These are phyloP conservation scores for Chalciporus chontae DNA, from an alignment of 768 basidiomycete species.

Conservation along the genomic window DNA sequence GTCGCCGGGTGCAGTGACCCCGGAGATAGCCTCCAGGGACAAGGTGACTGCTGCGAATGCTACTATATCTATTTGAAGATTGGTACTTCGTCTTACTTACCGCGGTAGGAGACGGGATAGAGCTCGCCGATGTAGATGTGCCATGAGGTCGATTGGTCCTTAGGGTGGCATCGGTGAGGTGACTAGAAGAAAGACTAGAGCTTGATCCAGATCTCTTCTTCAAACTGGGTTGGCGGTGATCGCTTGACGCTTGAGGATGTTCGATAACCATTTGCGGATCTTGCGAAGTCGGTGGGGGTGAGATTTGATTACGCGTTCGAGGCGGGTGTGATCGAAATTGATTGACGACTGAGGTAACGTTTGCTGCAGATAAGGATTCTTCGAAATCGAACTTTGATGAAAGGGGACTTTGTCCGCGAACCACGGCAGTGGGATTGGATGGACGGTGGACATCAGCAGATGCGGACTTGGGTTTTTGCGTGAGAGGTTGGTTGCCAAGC, in stretches of 20 bases:
- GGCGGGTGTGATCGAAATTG: constrained; percentile 29
- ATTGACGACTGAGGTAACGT: constrained; percentile 31
- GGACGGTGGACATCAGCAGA: constrained; percentile 1
- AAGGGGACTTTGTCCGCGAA: constrained; percentile 20
- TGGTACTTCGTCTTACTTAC: constrained; percentile 18
- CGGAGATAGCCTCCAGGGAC: constrained; percentile 13
- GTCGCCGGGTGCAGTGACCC: constrained; percentile 11
- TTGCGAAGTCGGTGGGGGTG: constrained; percentile 19
- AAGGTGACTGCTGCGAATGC: constrained; percentile 10
- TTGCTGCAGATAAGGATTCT: constrained; percentile 28
- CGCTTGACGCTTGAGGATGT: constrained; percentile 4
- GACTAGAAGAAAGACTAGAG: constrained; percentile 20
- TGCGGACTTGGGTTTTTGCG: background rate
- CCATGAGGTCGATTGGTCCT: constrained; percentile 20
- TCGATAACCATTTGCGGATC: constrained; percentile 4
- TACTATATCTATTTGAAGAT: constrained; percentile 9
- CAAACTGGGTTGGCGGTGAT: constrained; percentile 9
- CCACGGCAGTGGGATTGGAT: constrained; percentile 14
- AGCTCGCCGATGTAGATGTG: constrained; percentile 26
- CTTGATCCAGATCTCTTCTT: constrained; percentile 27
- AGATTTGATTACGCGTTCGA: constrained; percentile 20
- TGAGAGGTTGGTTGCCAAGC: constrained; percentile 16
- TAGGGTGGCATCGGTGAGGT: constrained; percentile 27
- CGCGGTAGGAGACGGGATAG: constrained; percentile 18
- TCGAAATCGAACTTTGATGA: constrained; percentile 25